Conservation (phyloP, 78 protist genomes). For the Bigelowiella natans region DNA sequence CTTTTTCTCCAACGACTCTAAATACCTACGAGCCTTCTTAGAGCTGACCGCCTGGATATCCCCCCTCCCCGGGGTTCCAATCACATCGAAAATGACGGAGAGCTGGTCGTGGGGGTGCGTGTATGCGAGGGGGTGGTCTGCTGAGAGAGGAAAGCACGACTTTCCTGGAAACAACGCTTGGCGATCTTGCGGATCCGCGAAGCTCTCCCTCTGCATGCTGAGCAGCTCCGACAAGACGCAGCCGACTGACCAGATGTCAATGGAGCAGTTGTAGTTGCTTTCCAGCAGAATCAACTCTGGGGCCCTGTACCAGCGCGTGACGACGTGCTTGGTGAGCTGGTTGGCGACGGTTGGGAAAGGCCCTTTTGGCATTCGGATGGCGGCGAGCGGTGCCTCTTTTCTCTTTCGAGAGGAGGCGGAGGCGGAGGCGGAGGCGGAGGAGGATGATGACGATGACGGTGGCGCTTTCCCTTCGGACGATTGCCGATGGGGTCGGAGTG, state of each 20-base stretch:
- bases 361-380: too few relatives aligned
- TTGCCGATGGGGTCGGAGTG: too few relatives aligned
- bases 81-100: neutral
- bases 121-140: neutral
- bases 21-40: neutral
- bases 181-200: neutral
- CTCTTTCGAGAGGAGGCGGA: too few relatives aligned
- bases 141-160: neutral
- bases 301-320: neutral
- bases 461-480: too few relatives aligned
- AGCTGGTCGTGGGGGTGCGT: neutral
- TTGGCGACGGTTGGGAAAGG: too few relatives aligned
- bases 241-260: neutral
- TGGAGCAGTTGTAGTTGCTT: neutral
- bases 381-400: too few relatives aligned
- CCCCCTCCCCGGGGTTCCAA: neutral
- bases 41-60: neutral
- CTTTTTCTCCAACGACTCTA: neutral
- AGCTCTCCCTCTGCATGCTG: neutral
- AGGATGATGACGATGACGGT: too few relatives aligned
- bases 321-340: neutral
- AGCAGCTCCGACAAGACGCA: neutral
- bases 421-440: too few relatives aligned
- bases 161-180: neutral
- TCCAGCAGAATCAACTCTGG: neutral